Evolutionary conservation across 176 grass and related monocot genomes (phyloP), one percentile per base, ranked within the genome.

Genomic region (Bolboschoenus planiculmis): DNA sequence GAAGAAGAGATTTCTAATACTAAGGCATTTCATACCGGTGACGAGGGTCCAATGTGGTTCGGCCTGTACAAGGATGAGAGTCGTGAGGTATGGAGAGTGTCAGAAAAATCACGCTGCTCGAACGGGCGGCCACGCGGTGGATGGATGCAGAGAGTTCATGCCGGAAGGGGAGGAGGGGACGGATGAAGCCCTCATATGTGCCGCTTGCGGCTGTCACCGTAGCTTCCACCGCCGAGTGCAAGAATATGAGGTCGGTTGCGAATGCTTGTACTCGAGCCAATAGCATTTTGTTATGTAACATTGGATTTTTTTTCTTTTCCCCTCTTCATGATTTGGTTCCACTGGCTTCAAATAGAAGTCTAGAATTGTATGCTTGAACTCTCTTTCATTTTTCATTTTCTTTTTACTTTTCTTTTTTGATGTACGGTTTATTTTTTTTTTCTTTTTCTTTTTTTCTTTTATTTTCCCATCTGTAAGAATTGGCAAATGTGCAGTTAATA

Each of bases 61-160:
- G 67, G 80, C 55, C 75, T 92, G 88, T 86, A 51, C 87, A 54
- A 86, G 83, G 83, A 54, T 80, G 57, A 77, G 58, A 27, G 43
- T 53, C 14, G 95, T 94, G 37, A 83, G 44, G 60, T 97, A 97
- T 10, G 56, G 56, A 2, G 95, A 97, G 81, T 97, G 95, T 71
- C 90, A 88, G 36, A 91, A 68, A 18, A 97, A 97, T 87, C 95
- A 94, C 29, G 95, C 92, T 0, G 95, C 95, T 1, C 89, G 83
- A 67, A 83, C 72, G 0, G 95, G 95, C 31, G 95, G 95, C 3
- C 72, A 97, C 10, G 87, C 92, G 42, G 79, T 94, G 13, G 95
- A 97, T 21, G 95, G 95, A 0, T 97, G 95, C 78, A 44, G 81
- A 31, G 95, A 94, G 84, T 94, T 97, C 85, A 91, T 92, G 34